A percentile compares a stretch with the other conserved stretches of the same genome.
Conservation (phyloP, 805 yeast species). For the Starmerella floris region DNA sequence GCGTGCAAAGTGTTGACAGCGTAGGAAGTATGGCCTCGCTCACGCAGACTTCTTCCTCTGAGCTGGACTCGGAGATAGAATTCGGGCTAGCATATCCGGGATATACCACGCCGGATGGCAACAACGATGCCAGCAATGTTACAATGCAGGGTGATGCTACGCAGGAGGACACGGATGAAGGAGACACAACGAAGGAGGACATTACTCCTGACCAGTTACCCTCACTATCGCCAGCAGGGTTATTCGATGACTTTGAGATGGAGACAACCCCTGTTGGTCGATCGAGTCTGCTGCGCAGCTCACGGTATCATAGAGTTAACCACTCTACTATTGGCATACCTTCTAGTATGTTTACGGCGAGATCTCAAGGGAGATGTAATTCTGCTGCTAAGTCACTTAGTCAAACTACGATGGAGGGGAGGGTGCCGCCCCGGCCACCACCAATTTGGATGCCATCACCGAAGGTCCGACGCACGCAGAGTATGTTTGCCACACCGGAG, state of each 20-base stretch:
- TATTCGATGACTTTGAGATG: too few species aligned
- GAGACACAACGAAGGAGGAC: neutral
- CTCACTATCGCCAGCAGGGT: too few species aligned
- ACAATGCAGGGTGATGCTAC: neutral
- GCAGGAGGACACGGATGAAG: neutral
- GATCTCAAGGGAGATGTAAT: neutral
- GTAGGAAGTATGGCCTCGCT: neutral
- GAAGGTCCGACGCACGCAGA: slow-evolving; percentile 48
- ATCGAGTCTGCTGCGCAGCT: neutral
- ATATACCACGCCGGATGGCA: neutral
- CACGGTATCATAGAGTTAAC: slow-evolving; percentile 1
- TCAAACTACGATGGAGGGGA: neutral
- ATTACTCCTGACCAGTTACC: neutral
- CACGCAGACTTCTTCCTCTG: slow-evolving; percentile 1
- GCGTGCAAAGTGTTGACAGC: neutral
- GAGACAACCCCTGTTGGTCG: neutral
- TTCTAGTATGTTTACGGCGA: neutral
- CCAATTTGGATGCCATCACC: slow-evolving; percentile 11
- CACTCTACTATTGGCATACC: slow-evolving; percentile 3
- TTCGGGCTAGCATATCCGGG: neutral
- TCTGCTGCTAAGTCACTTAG: neutral
- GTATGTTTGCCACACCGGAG: slow-evolving; percentile 51
- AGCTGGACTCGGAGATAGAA: slow-evolving; percentile 10
- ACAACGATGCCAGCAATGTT: neutral
- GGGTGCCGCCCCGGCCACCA: neutral